Base-by-base conservation (phyloP, 1,284 basidiomycete species). In the Heterobasidion annosum region DNA sequence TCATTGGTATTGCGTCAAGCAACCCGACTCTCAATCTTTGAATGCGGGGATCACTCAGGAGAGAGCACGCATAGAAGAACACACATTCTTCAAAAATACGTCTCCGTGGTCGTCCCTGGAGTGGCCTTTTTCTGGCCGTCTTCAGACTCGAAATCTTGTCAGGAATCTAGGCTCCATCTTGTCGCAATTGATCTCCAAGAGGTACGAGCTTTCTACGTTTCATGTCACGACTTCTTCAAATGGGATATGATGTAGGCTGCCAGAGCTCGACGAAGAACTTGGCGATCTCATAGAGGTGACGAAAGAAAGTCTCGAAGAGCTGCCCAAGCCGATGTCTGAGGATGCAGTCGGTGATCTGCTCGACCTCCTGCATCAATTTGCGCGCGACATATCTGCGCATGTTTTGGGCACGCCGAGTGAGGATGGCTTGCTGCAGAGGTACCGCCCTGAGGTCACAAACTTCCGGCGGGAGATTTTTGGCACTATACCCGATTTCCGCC, bases 1-100 rank as follows among this genome's bases (percentile, higher is more conserved):
- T 52, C 78, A 79, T n/a, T 88, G 83, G 81, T 88, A 74, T 59
- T 83, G 79, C 47, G 82, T 88, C 15, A 85, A 86, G 61, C 84
- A 85, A 48, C 83, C 84, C 0, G 74, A 73, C 16, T 78, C 82
- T 0, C 70, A 72, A 16, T 75, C 79, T 12, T 66, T 88, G 12
- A 68, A 70, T 47, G 59, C 64, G 3, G 79, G 79, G 6, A 73
- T 83, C 40, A 76, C 77, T 0, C 85, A 81, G 76, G 63, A 67
- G 9, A 70, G 76, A 12, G 84, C 83, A 0, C 76, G 85, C 0
- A 62, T 58, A 87, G 92, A 68, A 71, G 77, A 54, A 70, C 80
- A 19, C 93, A 15, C 2, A 83, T 93, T 45, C 68, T 88, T 91
- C 66, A 68, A 75, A 52, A 68, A 67, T 4, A 76, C 64, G 0